Evolutionary conservation across 148 eudicot species (phyloP).

Genomic region (Talinum fruticosum): DNA sequence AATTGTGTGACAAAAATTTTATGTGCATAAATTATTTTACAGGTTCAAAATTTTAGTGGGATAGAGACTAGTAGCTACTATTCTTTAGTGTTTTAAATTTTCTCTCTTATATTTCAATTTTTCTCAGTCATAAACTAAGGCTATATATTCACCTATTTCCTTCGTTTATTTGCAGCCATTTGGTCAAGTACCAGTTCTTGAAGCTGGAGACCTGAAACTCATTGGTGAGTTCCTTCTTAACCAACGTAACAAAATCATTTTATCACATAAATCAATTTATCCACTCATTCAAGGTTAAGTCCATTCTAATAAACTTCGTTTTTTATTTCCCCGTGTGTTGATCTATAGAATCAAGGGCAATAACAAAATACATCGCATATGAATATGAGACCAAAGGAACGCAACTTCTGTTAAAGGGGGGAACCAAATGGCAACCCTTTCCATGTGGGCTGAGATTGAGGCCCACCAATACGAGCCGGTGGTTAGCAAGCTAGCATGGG

Average conservation of each 20-base stretch:
- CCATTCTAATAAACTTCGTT: neutral
- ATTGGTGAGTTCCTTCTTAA: constrained; percentile 25
- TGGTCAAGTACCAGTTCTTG: constrained; percentile 39
- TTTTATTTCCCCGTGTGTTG: neutral
- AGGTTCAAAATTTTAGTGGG: too few species aligned
- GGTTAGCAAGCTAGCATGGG: constrained; percentile 37
- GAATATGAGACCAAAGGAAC: neutral
- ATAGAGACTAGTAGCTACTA: too few species aligned
- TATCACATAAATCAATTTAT: neutral
- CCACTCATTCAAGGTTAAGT: too few species aligned
- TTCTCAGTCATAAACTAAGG: too few species aligned
- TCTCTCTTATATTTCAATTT: too few species aligned
- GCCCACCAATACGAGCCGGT: constrained; percentile 51
- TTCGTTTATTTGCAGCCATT: constrained; percentile 34
- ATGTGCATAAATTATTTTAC: too few species aligned
- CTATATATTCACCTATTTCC: neutral
- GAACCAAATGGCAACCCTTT: constrained; percentile 4
- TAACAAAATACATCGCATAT: constrained; percentile 41
- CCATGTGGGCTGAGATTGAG: constrained; percentile 60
- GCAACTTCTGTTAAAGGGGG: neutral
- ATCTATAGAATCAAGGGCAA: constrained; percentile 73
- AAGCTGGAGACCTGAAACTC: neutral
- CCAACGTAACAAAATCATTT: neutral
- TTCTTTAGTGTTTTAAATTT: too few species aligned
- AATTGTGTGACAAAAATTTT: too few species aligned